A percentile compares a stretch with the other conserved stretches of the same genome.
phyloP scores from a whole-genome alignment of 1,139 yeast genomes.

The Sugiyamaella japonica region DNA sequence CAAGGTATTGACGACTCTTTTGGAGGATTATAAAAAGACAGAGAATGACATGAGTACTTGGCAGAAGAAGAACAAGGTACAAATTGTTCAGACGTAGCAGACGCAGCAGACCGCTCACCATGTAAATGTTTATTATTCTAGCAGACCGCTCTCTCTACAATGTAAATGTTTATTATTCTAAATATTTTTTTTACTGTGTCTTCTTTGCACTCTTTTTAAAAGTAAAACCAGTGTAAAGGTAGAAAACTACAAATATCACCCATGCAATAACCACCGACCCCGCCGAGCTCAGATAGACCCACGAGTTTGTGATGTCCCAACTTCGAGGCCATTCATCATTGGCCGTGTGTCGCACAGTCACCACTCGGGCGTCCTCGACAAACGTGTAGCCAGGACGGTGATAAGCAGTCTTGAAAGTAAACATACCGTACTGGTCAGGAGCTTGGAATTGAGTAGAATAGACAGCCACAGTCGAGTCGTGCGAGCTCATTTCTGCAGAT shows the following conservation, averaged over 20 bases:
- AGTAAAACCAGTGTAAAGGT: slow-evolving; percentile 46
- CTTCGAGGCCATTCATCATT: slow-evolving; percentile 94
- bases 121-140: too few species aligned
- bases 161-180: neutral
- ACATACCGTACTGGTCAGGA: slow-evolving; percentile 98
- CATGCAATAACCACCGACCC: slow-evolving; percentile 70
- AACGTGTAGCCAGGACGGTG: slow-evolving; percentile 75
- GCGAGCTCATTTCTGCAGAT: slow-evolving; percentile 17
- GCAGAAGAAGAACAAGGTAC: slow-evolving; percentile 47
- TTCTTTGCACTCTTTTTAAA: slow-evolving; percentile 14
- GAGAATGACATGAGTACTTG: slow-evolving; percentile 42
- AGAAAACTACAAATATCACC: slow-evolving; percentile 70
- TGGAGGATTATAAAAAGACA: slow-evolving; percentile 40
- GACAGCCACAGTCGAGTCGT: slow-evolving; percentile 39
- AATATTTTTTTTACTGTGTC: slow-evolving; percentile 1
- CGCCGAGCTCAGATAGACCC: slow-evolving; percentile 83
- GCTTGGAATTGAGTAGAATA: slow-evolving; percentile 62
- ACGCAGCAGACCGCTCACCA: too few species aligned
- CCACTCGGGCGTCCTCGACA: slow-evolving; percentile 63
- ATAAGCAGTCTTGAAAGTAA: slow-evolving; percentile 80
- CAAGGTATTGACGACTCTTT: slow-evolving; percentile 39
- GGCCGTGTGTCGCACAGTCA: slow-evolving; percentile 90
- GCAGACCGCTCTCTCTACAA: too few species aligned
- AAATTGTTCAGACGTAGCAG: slow-evolving; percentile 39
- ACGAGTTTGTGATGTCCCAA: slow-evolving; percentile 89